Conservation (phyloP, 129 eudicot genomes). For the Sambucus nigra region DNA sequence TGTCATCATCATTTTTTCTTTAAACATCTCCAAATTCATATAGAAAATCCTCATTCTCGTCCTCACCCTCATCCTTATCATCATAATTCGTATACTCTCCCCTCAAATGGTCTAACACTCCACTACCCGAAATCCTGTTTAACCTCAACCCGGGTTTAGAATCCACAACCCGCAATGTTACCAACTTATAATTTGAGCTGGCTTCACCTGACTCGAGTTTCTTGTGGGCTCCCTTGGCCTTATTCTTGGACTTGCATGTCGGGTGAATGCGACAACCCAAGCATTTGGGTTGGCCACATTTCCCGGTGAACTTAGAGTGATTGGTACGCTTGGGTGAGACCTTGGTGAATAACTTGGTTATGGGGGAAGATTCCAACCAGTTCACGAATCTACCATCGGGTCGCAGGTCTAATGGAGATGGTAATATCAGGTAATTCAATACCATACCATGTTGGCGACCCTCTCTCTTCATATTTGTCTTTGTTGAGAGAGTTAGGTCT, state of each 20-base stretch:
- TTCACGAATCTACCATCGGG: slow-evolving; percentile 12
- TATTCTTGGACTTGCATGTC: slow-evolving; percentile 42
- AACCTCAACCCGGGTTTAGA: slow-evolving; percentile 15
- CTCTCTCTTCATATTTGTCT: slow-evolving; percentile 40
- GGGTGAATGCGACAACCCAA: slow-evolving; percentile 40
- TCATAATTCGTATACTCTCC: slow-evolving; percentile 14
- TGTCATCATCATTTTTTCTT: no score
- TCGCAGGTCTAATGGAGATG: slow-evolving; percentile 6
- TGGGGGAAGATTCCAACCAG: slow-evolving; percentile 30
- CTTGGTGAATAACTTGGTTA: slow-evolving; percentile 39
- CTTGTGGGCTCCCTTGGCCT: slow-evolving; percentile 48
- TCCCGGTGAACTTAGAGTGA: slow-evolving; percentile 67
- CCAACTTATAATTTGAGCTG: slow-evolving; percentile 15
- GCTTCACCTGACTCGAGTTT: no score
- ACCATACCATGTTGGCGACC: slow-evolving; percentile 48
- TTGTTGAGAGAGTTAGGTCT: no score
- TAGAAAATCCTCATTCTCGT: slow-evolving; percentile 21
- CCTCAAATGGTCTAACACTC: slow-evolving; percentile 29
- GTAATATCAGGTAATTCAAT: slow-evolving; percentile 22
- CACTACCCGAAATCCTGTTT: slow-evolving; percentile 26
- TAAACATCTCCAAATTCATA: no score
- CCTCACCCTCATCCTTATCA: slow-evolving; percentile 9
- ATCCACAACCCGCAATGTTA: slow-evolving; percentile 28
- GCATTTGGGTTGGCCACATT: slow-evolving; percentile 41
- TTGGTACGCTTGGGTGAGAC: slow-evolving; percentile 58